Base-by-base conservation (phyloP, 768 basidiomycete species). In the Wakefieldia striispora region DNA sequence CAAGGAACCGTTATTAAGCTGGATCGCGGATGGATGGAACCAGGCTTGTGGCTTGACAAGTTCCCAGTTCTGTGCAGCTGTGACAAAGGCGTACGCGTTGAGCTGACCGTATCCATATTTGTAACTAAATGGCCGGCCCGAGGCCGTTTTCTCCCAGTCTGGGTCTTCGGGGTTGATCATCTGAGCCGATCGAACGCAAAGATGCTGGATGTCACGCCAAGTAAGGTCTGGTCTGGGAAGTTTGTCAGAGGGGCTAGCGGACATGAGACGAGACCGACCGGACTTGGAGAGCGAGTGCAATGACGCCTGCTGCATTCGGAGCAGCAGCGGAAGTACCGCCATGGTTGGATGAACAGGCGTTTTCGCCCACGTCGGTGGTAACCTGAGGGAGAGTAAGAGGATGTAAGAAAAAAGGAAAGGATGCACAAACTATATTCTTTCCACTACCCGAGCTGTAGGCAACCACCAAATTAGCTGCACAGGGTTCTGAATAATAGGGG, bases 271-370 rank as follows among this genome's bases (percentile, higher is more conserved):
- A 21, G 38, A 64, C 78, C 49, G 59, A 93, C 92, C 95, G 80
- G 50, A 81, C 90, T 71, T 92, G 77, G 14, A 99, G 74, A 6
- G 92, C 92, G 11, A 99, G 80, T 19, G 94, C 90, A 63, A 95
- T 86, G 34, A 97, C 90, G 23, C 93, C 97, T 13, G 86, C 94
- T 21, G 93, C 97, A 56, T 98, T 91, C 7, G 97, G 97, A 7
- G 97, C 97, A 5, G 97, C 97, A 20, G 97, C 97, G 14, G 95
- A 97, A 2, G 97, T 99, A 14, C 97, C 97, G 20, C 97, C 97
- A 61, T 99, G 97, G 0, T 72, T 78, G 35, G 74, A 76, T 1
- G 94, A 79, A 67, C 97, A 99, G 43, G 80, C 74, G 55, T 88
- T 81, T 65, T 88, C 79, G 9, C 95, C 95, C 40, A 88, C 85